Percentiles rank a stretch among this genome's conserved stretches.
Conservation (phyloP, 2,329 filamentous ascomycete genomes). For the Domatiomyces catenatus region DNA sequence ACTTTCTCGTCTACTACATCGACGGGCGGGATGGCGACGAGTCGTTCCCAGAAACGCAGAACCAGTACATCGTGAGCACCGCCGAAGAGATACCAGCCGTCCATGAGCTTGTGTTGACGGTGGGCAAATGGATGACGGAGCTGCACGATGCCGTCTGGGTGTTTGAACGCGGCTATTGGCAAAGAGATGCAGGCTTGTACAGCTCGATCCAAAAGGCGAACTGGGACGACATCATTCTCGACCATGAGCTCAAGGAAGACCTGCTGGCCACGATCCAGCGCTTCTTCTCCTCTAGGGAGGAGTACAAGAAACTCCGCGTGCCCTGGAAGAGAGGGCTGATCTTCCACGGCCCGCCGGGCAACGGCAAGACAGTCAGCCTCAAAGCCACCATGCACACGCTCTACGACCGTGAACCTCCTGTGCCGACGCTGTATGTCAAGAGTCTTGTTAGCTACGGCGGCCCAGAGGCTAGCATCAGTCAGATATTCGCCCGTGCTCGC, state of each 20-base stretch:
- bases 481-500: constrained; percentile 24
- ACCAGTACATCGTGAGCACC: constrained; percentile 16
- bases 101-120: constrained; percentile 7
- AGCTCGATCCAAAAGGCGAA: constrained; percentile 26
- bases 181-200: constrained; percentile 25
- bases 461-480: constrained; percentile 15
- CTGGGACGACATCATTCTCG: constrained; percentile 35
- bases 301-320: constrained; percentile 30
- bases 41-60: constrained; percentile 4
- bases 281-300: constrained; percentile 26
- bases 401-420: constrained; percentile 21
- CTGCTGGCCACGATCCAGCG: constrained; percentile 25
- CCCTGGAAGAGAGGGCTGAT: constrained; percentile 34
- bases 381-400: constrained; percentile 31
- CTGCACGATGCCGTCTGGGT: constrained; percentile 29
- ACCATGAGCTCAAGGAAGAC: constrained; percentile 29
- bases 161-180: constrained; percentile 29
- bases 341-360: constrained; percentile 26
- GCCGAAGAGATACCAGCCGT: constrained; percentile 1
- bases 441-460: constrained; percentile 9
- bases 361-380: constrained; percentile 33
- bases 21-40: constrained; percentile 13
- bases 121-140: constrained; percentile 7
- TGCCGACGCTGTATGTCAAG: constrained; percentile 28
- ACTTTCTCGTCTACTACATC: constrained; percentile 16